These are phyloP conservation scores for Clarireedia paspali DNA, from an alignment of 2,329 filamentous ascomycete species.

Conservation along the genomic window DNA sequence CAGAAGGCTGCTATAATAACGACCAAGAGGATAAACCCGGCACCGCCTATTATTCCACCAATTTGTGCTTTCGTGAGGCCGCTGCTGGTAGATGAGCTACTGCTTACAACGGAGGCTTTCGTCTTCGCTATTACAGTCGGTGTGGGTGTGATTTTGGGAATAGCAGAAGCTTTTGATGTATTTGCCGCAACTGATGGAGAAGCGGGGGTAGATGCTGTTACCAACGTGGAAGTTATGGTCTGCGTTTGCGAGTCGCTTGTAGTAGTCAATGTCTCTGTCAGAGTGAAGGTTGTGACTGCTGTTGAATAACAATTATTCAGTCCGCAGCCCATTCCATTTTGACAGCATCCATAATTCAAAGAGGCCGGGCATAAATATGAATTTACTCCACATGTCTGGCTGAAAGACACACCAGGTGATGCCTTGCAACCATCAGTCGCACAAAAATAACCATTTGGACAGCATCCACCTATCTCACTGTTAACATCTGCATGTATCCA, in stretches of 20 bases:
- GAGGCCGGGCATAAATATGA: slow-evolving; percentile 44
- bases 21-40: slow-evolving; percentile 39
- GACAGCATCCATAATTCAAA: slow-evolving; percentile 46
- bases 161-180: slow-evolving; percentile 7
- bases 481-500: background rate
- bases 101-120: slow-evolving; percentile 30
- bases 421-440: slow-evolving; percentile 37
- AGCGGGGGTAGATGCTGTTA: slow-evolving; percentile 33
- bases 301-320: slow-evolving; percentile 41
- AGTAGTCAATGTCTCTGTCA: slow-evolving; percentile 38
- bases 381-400: slow-evolving; percentile 36
- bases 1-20: slow-evolving; percentile 40
- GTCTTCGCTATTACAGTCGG: slow-evolving; percentile 17
- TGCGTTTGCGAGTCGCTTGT: slow-evolving; percentile 34
- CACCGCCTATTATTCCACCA: slow-evolving; percentile 47
- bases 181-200: slow-evolving; percentile 16
- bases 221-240: slow-evolving; percentile 33
- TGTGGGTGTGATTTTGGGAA: slow-evolving; percentile 18
- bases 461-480: slow-evolving; percentile 25
- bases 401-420: slow-evolving; percentile 35
- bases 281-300: slow-evolving; percentile 36
- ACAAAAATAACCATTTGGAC: slow-evolving; percentile 40
- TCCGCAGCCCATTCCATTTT: slow-evolving; percentile 42
- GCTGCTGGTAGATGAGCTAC: slow-evolving; percentile 22
- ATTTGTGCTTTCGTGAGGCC: slow-evolving; percentile 32